Evolutionary conservation across 73 alveolate species (phyloP).

Genomic region (Paramecium tetraurelia): DNA sequence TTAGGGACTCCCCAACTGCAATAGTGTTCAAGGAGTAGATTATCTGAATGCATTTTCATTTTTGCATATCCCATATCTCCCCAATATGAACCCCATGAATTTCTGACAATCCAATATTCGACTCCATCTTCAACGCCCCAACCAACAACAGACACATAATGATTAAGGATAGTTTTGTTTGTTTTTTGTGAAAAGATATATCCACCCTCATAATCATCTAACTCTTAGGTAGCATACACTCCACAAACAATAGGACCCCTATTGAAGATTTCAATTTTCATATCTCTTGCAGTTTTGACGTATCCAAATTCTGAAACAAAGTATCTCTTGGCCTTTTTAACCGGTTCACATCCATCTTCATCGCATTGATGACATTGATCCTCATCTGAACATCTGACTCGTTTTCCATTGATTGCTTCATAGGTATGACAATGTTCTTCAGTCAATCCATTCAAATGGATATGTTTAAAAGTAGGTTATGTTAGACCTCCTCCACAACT

Average conservation of each 20-base stretch:
- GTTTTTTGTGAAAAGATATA: conserved; percentile 71
- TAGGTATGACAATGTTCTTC: conserved; percentile 78
- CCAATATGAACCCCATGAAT: conserved; percentile 94
- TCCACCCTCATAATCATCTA: conserved; percentile 83
- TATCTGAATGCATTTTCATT: conserved; percentile 78
- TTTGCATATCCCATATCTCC: conserved; percentile 87
- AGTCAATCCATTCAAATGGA: conserved; percentile 72
- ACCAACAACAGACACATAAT: conserved; percentile 76
- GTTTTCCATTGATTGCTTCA: conserved; percentile 68
- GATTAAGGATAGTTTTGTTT: conserved; percentile 57
- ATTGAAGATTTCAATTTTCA: conserved; percentile 80
- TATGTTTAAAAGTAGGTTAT: conserved; percentile 70
- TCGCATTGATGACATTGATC: conserved; percentile 50
- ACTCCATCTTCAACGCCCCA: conserved; percentile 63
- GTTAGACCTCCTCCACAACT: conserved; percentile 86
- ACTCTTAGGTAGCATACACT: conserved; percentile 62
- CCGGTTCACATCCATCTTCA: conserved; percentile 15
- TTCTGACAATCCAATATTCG: conserved; percentile 87
- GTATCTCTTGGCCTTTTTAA: conserved; percentile 52
- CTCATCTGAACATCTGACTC: conserved; percentile 52
- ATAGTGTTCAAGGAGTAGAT: conserved; percentile 73
- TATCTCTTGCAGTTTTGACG: conserved; percentile 70
- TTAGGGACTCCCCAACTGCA: conserved; percentile 64
- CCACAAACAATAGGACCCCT: conserved; percentile 86
- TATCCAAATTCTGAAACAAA: conserved; percentile 72